Evolutionary conservation across 2,329 filamentous ascomycete genomes (phyloP).

Genomic region (Fusarium subglutinans): DNA sequence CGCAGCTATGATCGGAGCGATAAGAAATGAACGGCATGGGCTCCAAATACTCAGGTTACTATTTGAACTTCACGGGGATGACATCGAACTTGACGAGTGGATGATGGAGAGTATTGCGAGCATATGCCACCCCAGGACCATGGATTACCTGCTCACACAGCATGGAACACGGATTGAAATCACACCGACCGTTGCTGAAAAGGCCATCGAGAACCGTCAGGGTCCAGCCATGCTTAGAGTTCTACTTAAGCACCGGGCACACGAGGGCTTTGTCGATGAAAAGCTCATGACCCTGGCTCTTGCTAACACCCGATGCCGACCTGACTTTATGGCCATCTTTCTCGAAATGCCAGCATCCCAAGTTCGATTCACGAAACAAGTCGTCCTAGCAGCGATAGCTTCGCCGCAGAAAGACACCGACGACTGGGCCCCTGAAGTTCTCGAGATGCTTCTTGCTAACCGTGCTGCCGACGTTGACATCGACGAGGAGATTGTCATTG

Average conservation of each 20-base stretch:
- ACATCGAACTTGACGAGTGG: conserved; percentile 17
- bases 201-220: conserved; percentile 22
- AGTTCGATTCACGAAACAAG: conserved; percentile 18
- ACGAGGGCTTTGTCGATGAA: conserved; percentile 17
- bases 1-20: conserved; percentile 19
- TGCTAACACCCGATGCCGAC: conserved; percentile 14
- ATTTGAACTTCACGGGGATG: conserved; percentile 7
- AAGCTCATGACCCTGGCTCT: conserved; percentile 17
- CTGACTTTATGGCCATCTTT: conserved; percentile 25
- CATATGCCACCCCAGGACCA: conserved; percentile 12
- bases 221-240: conserved; percentile 24
- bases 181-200: conserved; percentile 12
- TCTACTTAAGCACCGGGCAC: conserved; percentile 17
- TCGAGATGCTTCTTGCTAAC: conserved; percentile 24
- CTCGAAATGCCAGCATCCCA: conserved; percentile 15
- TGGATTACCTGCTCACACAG: conserved; percentile 21
- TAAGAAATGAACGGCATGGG: conserved; percentile 13
- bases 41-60: conserved; percentile 7
- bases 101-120: conserved; percentile 25
- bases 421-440: conserved; percentile 24
- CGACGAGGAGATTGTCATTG: conserved; percentile 17
- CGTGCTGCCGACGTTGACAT: conserved; percentile 21
- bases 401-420: conserved; percentile 14
- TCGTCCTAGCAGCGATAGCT: conserved; percentile 16
- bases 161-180: conserved; percentile 12